Percentiles rank a stretch among this genome's conserved stretches.
These are phyloP conservation scores for Xylona heveae DNA, from an alignment of 495 filamentous ascomycete genomes.

Conservation along the genomic window DNA sequence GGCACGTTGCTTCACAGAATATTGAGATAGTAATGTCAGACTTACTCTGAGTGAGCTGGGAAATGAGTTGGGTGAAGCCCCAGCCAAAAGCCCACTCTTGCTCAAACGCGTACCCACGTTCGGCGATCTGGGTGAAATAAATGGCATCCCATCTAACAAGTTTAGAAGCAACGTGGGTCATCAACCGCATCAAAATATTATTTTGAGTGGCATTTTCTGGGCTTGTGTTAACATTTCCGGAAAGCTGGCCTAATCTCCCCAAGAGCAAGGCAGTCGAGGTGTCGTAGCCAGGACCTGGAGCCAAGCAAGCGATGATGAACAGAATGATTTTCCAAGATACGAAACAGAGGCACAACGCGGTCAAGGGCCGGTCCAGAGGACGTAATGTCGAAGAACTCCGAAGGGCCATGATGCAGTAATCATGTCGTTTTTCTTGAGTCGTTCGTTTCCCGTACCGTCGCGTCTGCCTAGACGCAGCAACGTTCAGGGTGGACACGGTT, in stretches of 20 bases:
- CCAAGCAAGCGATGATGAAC: conserved; percentile 34
- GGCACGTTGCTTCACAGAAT: conserved; percentile 5
- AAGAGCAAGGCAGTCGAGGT: conserved; percentile 54
- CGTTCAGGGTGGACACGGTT: no score
- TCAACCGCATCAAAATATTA: conserved; percentile 2
- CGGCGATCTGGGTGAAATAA: conserved; percentile 52
- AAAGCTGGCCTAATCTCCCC: no score
- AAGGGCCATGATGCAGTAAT: no score
- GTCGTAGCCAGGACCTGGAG: conserved; percentile 67
- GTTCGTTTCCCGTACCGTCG: no score
- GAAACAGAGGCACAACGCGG: conserved; percentile 22
- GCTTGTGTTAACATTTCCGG: conserved; percentile 3
- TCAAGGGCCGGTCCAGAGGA: conserved; percentile 11
- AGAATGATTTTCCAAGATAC: conserved; percentile 53
- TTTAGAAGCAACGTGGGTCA: conserved; percentile 6
- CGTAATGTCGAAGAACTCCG: no score
- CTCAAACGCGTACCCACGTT: conserved; percentile 62
- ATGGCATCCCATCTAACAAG: conserved; percentile 83
- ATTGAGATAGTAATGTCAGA: conserved; percentile 10
- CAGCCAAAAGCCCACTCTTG: conserved; percentile 93
- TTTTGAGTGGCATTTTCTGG: not conserved
- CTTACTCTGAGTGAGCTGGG: conserved; percentile 24
- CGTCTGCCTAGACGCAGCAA: no score
- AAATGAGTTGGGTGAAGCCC: conserved; percentile 34
- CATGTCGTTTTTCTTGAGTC: no score